Conservation (phyloP, 495 filamentous ascomycete genomes). For the Penicillium silybi region DNA sequence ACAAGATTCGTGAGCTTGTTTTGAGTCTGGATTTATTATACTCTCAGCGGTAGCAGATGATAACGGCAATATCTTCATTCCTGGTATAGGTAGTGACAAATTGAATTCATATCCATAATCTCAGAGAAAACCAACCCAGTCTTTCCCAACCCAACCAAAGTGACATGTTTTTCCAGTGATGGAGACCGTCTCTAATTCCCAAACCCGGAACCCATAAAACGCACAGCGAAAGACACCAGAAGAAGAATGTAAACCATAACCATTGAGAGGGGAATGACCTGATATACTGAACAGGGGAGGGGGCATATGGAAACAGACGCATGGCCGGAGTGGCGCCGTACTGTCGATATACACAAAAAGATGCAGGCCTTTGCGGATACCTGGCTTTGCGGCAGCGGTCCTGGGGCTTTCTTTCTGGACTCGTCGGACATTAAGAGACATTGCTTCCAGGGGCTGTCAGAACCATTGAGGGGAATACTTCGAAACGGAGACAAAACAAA, state of each 20-base stretch:
- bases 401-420: not conserved
- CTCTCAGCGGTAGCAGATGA: not conserved
- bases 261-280: not conserved
- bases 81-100: conserved; percentile 19
- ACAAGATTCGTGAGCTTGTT: not conserved
- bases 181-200: conserved; percentile 34
- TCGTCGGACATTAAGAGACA: too few relatives aligned
- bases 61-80: conserved; percentile 13
- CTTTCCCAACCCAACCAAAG: conserved; percentile 10
- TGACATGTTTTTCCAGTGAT: conserved; percentile 35
- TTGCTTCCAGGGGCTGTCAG: not conserved
- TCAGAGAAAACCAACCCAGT: conserved; percentile 18
- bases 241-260: not conserved
- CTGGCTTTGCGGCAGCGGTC: not conserved
- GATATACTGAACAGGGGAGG: not conserved
- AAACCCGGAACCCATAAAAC: conserved; percentile 28
- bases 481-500: not conserved
- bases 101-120: conserved; percentile 16
- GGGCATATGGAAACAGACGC: conserved; percentile 6
- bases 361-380: conserved; percentile 6
- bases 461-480: not conserved
- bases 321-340: conserved; percentile 3
- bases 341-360: conserved; percentile 23
- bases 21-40: not conserved
- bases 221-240: conserved; percentile 24